A percentile compares a stretch with the other conserved stretches of the same genome.
Evolutionary conservation across 2,329 filamentous ascomycete genomes (phyloP).

Genomic region (Xylariomycetidae sp.): DNA sequence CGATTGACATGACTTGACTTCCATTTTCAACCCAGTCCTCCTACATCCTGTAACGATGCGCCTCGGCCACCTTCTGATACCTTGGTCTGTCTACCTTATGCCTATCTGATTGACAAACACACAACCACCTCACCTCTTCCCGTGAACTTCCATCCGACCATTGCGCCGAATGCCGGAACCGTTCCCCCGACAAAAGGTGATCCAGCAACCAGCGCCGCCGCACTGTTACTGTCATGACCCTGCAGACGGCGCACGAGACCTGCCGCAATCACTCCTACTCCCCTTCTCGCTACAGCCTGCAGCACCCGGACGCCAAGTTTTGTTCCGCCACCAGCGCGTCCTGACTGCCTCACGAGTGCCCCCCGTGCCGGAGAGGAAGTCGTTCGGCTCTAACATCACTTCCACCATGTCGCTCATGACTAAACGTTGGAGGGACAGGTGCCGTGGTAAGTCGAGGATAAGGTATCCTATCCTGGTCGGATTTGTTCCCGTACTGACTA

Average conservation of each 20-base stretch:
- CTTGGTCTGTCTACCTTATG: no score
- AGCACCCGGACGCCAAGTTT: slow-evolving; percentile 8
- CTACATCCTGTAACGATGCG: no score
- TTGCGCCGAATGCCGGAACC: no score
- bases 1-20: no score
- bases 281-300: slow-evolving; percentile 8
- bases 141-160: no score
- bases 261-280: slow-evolving; percentile 11
- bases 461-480: neutral
- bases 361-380: slow-evolving; percentile 2
- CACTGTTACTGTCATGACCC: no score
- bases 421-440: slow-evolving; percentile 7
- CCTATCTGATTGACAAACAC: no score
- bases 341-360: slow-evolving; percentile 2
- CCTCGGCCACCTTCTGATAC: no score
- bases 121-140: no score
- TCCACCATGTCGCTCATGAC: slow-evolving; percentile 7
- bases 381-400: neutral
- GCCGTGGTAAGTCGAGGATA: slow-evolving; percentile 8
- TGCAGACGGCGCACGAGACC: slow-evolving; percentile 5
- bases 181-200: no score
- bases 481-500: neutral
- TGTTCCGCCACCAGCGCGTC: slow-evolving; percentile 13
- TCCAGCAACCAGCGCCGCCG: no score
- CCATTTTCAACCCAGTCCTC: no score